A percentile compares a stretch with the other conserved stretches of the same genome.
Evolutionary conservation across 1,284 basidiomycete species (phyloP).

Genomic region (Irpex sp.): DNA sequence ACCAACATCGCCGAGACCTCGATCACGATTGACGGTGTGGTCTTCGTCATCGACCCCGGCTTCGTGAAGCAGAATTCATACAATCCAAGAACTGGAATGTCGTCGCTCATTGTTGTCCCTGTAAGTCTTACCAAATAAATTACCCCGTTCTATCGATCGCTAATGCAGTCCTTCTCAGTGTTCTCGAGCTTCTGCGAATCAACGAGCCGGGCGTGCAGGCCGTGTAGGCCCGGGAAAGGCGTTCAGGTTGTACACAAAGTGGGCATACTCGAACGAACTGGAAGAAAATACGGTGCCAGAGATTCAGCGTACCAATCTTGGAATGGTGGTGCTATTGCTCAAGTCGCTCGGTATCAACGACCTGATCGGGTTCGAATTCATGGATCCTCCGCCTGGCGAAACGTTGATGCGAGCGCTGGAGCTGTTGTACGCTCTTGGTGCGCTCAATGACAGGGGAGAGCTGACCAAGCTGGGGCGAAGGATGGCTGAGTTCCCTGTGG

Average conservation of each 20-base stretch:
- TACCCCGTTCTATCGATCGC: background rate
- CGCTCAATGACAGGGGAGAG: slow-evolving; percentile 94
- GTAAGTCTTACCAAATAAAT: slow-evolving; percentile 40
- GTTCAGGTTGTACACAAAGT: slow-evolving; percentile 95
- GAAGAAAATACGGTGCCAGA: slow-evolving; percentile 97
- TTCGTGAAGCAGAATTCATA: slow-evolving; percentile 98
- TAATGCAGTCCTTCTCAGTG: slow-evolving; percentile 46
- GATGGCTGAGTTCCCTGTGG: slow-evolving; percentile 99
- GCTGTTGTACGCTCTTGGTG: slow-evolving; percentile 91
- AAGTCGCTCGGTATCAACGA: slow-evolving; percentile 98
- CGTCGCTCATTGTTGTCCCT: slow-evolving; percentile 88
- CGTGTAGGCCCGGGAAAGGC: slow-evolving; percentile 98
- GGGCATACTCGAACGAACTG: slow-evolving; percentile 92
- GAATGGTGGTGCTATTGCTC: slow-evolving; percentile 91
- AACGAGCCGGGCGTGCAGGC: slow-evolving; percentile 94
- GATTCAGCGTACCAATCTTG: slow-evolving; percentile 96
- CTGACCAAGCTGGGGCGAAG: slow-evolving; percentile 92
- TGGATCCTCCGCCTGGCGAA: slow-evolving; percentile 98
- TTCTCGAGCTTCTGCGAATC: slow-evolving; percentile 94
- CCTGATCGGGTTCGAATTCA: slow-evolving; percentile 97
- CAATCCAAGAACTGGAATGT: slow-evolving; percentile 96
- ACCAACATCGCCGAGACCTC: slow-evolving; percentile 99
- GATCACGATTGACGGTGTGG: slow-evolving; percentile 96
- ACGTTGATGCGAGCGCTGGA: slow-evolving; percentile 96
- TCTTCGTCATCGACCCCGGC: slow-evolving; percentile 96